Evolutionary conservation across 2,329 filamentous ascomycete species (phyloP).

Genomic region (Venturiaceae sp.): DNA sequence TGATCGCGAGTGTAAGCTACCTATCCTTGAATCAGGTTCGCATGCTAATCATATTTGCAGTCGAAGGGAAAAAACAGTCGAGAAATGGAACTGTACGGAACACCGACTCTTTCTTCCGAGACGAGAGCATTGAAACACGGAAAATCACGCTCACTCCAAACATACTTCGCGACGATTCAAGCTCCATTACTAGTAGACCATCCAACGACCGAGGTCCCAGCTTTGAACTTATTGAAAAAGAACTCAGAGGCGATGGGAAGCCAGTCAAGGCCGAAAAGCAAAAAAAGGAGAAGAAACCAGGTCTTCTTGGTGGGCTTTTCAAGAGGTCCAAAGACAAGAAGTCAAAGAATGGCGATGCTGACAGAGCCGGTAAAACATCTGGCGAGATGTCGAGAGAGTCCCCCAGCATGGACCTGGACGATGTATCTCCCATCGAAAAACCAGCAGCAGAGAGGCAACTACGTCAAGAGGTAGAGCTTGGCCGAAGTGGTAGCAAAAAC

Average conservation of each 20-base stretch:
- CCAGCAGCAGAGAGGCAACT: not conserved
- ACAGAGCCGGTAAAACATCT: conserved; percentile 33
- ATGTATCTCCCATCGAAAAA: conserved; percentile 20
- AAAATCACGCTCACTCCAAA: conserved; percentile 97
- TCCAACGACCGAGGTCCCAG: conserved; percentile 48
- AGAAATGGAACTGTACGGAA: conserved; percentile 79
- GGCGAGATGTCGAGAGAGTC: conserved; percentile 25
- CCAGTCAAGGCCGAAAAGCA: conserved; percentile 58
- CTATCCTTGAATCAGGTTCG: not conserved
- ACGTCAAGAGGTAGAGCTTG: conserved; percentile 2
- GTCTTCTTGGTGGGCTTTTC: conserved; percentile 62
- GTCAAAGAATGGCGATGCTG: conserved; percentile 29
- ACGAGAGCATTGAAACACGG: conserved; percentile 88
- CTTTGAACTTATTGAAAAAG: conserved; percentile 68
- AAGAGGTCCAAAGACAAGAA: conserved; percentile 54
- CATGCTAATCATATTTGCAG: not conserved
- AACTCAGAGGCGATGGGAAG: conserved; percentile 47
- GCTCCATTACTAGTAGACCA: conserved; percentile 21
- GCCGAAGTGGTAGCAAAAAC: conserved; percentile 25
- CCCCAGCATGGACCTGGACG: conserved; percentile 17
- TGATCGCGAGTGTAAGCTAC: conserved; percentile 34
- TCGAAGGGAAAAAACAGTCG: conserved; percentile 1
- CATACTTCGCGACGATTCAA: conserved; percentile 70
- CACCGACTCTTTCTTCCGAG: conserved; percentile 95
- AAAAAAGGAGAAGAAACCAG: conserved; percentile 59